These are phyloP conservation scores for Tetrapyrgos nigripes DNA, from an alignment of 1,284 basidiomycete genomes.

Conservation along the genomic window DNA sequence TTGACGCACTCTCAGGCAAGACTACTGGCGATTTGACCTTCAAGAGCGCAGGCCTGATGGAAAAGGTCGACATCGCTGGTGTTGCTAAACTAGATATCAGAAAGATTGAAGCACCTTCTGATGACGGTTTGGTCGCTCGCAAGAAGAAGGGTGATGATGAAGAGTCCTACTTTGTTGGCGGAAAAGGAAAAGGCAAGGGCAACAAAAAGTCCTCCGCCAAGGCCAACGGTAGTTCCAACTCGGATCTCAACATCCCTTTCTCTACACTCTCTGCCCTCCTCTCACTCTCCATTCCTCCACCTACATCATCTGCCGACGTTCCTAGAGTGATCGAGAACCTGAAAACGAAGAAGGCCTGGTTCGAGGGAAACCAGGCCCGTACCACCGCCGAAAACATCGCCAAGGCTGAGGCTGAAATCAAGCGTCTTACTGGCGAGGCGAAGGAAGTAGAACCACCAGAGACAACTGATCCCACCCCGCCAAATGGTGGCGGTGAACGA, in stretches of 20 bases:
- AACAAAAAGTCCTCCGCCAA: slow-evolving; percentile 64
- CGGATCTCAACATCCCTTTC: slow-evolving; percentile 83
- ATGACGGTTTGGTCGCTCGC: slow-evolving; percentile 76
- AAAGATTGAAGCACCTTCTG: slow-evolving; percentile 72
- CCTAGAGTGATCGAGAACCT: slow-evolving; percentile 89
- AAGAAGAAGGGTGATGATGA: slow-evolving; percentile 95
- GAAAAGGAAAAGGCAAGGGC: slow-evolving; percentile 73
- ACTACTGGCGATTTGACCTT: slow-evolving; percentile 60
- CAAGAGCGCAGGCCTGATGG: slow-evolving; percentile 47
- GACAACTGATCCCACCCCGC: slow-evolving; percentile 33
- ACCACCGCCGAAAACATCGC: slow-evolving; percentile 76
- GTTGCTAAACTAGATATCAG: slow-evolving; percentile 88
- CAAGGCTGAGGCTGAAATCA: slow-evolving; percentile 83
- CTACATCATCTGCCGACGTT: slow-evolving; percentile 80
- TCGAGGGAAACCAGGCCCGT: slow-evolving; percentile 76
- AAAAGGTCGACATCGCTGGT: slow-evolving; percentile 62
- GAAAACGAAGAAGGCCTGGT: slow-evolving; percentile 96
- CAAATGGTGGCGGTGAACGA: slow-evolving; percentile 53
- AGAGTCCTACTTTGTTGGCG: slow-evolving; percentile 83
- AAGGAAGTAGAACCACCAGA: slow-evolving; percentile 54
- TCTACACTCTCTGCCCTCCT: slow-evolving; percentile 89
- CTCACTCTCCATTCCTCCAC: slow-evolving; percentile 90
- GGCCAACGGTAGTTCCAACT: slow-evolving; percentile 39
- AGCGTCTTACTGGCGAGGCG: slow-evolving; percentile 57
- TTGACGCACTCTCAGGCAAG: slow-evolving; percentile 89